Evolutionary conservation across 163 green algal species (phyloP).

Genomic region (Scenedesmus sp.): DNA sequence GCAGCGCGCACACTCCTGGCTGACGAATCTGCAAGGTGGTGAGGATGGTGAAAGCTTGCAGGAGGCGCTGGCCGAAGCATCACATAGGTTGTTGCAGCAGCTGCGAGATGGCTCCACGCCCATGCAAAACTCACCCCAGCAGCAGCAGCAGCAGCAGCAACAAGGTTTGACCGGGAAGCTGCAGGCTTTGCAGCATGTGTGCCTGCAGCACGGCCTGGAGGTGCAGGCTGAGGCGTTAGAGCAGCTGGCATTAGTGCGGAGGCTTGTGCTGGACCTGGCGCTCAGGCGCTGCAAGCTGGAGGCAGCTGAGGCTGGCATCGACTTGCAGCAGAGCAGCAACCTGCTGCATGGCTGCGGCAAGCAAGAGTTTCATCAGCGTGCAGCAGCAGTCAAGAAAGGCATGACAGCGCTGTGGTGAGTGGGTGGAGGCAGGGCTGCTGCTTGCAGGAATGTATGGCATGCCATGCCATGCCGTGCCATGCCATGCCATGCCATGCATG

Average conservation of each 20-base stretch:
- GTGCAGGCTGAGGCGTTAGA: too few species aligned
- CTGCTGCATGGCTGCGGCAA: background rate
- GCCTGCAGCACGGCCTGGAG: too few species aligned
- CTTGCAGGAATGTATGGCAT: background rate
- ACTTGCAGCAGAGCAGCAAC: slow-evolving; percentile 1
- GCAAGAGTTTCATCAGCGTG: background rate
- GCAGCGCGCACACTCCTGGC: background rate
- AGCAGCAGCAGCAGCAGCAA: background rate
- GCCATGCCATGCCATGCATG: too few species aligned
- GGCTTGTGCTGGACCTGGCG: background rate
- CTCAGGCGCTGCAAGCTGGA: background rate
- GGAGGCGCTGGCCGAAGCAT: background rate
- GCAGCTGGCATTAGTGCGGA: background rate
- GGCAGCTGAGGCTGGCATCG: background rate
- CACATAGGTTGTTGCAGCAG: background rate
- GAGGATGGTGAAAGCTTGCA: background rate
- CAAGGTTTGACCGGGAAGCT: background rate
- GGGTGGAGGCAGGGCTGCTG: background rate
- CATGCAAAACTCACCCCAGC: background rate
- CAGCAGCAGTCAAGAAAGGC: background rate
- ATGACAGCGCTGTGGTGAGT: background rate
- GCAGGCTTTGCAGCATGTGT: background rate
- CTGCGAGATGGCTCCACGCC: background rate
- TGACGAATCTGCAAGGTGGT: background rate
- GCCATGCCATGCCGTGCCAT: too few species aligned